Base-by-base conservation (phyloP, 1,284 basidiomycete genomes). In the Naganishia albida region DNA sequence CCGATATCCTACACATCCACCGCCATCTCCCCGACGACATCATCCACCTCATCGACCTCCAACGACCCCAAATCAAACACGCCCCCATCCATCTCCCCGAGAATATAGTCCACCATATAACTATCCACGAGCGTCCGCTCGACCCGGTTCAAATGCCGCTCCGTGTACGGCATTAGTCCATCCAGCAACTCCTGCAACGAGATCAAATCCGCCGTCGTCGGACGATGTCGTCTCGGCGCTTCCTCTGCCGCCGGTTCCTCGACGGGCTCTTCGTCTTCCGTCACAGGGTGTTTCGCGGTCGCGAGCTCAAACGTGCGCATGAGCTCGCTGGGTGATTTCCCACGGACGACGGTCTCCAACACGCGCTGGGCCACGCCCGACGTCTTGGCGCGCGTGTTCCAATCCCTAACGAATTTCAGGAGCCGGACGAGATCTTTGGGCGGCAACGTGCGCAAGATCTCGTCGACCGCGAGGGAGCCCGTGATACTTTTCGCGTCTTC, bases 371-470 rank as follows among this genome's bases (percentile, higher is more conserved):
- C 95, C 46, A 96, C 84, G n/a, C 81, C 80, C 67, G 89, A 87
- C 25, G 91, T 93, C 73, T 88, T 88, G 7, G 90, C 89, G 64
- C 87, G 89, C 13, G 93, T 88, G 79, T 98, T 99, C 95, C 95
- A 99, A 72, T 91, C 88, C 50, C 91, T 85, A 40, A 93, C 84
- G 77, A 92, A 94, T 48, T 84, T 83, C 56, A 98, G 81, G 16
- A 99, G 83, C 65, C 87, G 87, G 8, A 88, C 87, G 23, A 99
- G 85, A 72, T 95, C 91, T 12, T 86, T 73, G 1, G 85, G 81
- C 0, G 85, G 79, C 6, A 99, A 84, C 0, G 85, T 86, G 64
- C 84, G 83, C 67, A 99, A 82, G 49, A 97, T 89, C 67, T 86
- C 82, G 77, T 95, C 92, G n/a, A 95, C 87, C 30, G 87, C 84